A percentile compares a stretch with the other conserved stretches of the same genome.
Conservation (phyloP, 1,284 basidiomycete species). For the Takashimella tepidaria region DNA sequence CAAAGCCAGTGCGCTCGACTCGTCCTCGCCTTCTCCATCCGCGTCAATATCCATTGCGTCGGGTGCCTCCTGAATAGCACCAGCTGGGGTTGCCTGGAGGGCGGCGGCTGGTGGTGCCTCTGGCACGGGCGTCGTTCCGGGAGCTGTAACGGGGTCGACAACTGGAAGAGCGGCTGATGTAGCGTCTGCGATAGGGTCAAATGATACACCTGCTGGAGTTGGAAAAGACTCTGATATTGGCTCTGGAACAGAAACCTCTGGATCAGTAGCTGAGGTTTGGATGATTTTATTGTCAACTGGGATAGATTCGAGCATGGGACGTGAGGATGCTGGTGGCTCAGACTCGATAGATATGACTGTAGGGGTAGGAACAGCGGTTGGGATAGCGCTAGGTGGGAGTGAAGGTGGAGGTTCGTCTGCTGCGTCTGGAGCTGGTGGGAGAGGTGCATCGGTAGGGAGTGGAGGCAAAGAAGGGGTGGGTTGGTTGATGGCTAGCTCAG, state of each 20-base stretch:
- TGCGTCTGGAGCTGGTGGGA: slow-evolving; percentile 24
- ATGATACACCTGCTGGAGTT: slow-evolving; percentile 10
- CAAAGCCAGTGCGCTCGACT: slow-evolving; percentile 4
- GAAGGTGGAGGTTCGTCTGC: slow-evolving; percentile 28
- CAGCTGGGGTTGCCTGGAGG: slow-evolving; percentile 1
- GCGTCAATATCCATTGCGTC: slow-evolving; percentile 28
- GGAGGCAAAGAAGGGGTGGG: slow-evolving; percentile 16
- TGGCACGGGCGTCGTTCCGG: background rate
- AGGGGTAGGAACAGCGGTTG: slow-evolving; percentile 31
- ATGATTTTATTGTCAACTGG: slow-evolving; percentile 1
- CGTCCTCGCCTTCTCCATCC: slow-evolving; percentile 10
- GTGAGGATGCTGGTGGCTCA: background rate
- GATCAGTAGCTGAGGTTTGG: slow-evolving; percentile 4
- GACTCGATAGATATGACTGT: slow-evolving; percentile 26
- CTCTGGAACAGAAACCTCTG: slow-evolving; percentile 1
- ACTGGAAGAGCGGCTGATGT: background rate
- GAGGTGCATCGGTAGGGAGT: slow-evolving; percentile 27
- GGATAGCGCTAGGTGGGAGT: slow-evolving; percentile 22
- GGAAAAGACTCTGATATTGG: slow-evolving; percentile 10
- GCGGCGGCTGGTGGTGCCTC: background rate
- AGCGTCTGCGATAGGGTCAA: slow-evolving; percentile 11
- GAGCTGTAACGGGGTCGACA: background rate
- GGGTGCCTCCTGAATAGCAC: slow-evolving; percentile 3
- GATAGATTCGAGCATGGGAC: background rate
- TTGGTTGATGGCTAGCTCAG: background rate